Percentiles rank a stretch among this genome's conserved stretches.
Conservation (phyloP, 345 rosid species). For the Brassica rapa region DNA sequence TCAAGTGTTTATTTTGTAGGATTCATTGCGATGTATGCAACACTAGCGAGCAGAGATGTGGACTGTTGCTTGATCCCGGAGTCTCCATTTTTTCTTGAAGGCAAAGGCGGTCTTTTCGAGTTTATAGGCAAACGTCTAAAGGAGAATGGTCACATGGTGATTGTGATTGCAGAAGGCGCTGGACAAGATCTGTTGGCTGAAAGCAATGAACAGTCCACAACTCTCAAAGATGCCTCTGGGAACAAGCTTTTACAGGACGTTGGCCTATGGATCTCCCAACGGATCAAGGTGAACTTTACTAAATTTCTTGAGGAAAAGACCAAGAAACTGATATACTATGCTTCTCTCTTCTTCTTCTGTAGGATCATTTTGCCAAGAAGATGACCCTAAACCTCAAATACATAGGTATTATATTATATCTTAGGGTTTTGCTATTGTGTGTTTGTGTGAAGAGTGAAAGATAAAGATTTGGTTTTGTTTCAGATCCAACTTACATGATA, state of each 20-base stretch:
- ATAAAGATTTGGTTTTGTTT: conserved; percentile 2
- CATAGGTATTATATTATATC: conserved; percentile 49
- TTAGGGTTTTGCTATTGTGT: background rate
- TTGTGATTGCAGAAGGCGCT: conserved; percentile 86
- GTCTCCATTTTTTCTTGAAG: conserved; percentile 78
- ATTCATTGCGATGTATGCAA: conserved; percentile 89
- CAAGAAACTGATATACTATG: background rate
- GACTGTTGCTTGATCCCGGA: conserved; percentile 92
- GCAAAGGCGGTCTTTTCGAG: conserved; percentile 74
- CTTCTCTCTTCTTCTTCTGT: conserved; percentile 24
- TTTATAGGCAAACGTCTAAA: conserved; percentile 61
- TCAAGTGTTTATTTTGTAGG: conserved; percentile 45
- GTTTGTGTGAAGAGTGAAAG: background rate
- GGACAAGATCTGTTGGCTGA: conserved; percentile 71
- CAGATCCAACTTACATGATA: conserved; percentile 93
- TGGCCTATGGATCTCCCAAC: conserved; percentile 73
- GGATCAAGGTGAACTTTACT: conserved; percentile 53
- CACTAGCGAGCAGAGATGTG: conserved; percentile 90
- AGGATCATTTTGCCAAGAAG: conserved; percentile 70
- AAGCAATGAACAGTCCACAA: conserved; percentile 45
- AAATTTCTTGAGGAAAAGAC: background rate
- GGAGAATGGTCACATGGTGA: conserved; percentile 83
- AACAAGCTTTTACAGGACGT: conserved; percentile 76
- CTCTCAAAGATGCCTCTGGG: conserved; percentile 74
- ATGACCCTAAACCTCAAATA: conserved; percentile 72